These are phyloP conservation scores for Xylaria grammica DNA, from an alignment of 495 filamentous ascomycete genomes.

Conservation along the genomic window DNA sequence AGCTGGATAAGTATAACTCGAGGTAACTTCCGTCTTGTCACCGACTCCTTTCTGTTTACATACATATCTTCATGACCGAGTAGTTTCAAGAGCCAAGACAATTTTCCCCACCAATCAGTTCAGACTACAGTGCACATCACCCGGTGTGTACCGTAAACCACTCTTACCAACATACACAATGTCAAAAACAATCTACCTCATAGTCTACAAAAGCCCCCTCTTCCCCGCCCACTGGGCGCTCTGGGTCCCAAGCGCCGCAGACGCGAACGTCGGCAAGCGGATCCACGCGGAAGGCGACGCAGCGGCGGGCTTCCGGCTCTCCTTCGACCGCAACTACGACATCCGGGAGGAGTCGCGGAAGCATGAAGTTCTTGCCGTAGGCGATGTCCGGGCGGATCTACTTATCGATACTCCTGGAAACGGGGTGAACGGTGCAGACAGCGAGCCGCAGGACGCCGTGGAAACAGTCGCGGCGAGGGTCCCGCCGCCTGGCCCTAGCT, in stretches of 20 bases:
- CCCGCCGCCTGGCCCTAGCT: conserved; percentile 1
- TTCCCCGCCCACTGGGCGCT: conserved; percentile 20
- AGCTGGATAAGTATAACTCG: too few species aligned
- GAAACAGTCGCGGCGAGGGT: neutral
- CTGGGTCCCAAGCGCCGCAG: conserved; percentile 1
- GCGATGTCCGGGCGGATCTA: neutral
- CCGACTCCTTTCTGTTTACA: too few species aligned
- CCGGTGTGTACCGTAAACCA: too few species aligned
- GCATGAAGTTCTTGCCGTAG: neutral
- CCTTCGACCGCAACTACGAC: conserved; percentile 15
- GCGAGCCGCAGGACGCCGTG: neutral
- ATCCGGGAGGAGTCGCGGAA: conserved; percentile 1
- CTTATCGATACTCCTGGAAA: neutral
- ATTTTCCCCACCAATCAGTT: too few species aligned
- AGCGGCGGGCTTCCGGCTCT: conserved; percentile 9
- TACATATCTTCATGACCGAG: too few species aligned
- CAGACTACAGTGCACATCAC: too few species aligned
- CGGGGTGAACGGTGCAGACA: conserved; percentile 2
- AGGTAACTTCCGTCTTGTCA: too few species aligned
- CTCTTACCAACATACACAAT: too few species aligned
- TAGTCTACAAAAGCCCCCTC: conserved; percentile 16
- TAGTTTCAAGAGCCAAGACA: too few species aligned
- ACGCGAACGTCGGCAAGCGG: conserved; percentile 3
- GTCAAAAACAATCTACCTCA: conserved; percentile 21
- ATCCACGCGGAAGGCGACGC: conserved; percentile 14